These are phyloP conservation scores for Globisporangium carolinianum DNA, from an alignment of 352 stramenopile species.

Conservation along the genomic window DNA sequence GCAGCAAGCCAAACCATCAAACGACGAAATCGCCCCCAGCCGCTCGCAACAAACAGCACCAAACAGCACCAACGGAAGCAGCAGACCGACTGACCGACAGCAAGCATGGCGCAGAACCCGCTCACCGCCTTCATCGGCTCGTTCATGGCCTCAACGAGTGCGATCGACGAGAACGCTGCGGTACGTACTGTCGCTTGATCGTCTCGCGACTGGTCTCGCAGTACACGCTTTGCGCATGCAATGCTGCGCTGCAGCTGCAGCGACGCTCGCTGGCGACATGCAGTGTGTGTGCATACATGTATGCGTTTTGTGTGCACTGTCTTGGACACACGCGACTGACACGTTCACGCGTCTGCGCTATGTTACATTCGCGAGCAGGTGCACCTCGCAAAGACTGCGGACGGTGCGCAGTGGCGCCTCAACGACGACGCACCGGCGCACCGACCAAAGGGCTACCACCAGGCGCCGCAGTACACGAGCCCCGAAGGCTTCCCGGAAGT, in stretches of 20 bases:
- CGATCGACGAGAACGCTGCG: slow-evolving; percentile 37
- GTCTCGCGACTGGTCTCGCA: not conserved
- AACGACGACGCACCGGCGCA: slow-evolving; percentile 48
- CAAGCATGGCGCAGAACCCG: slow-evolving; percentile 53
- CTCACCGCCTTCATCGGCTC: slow-evolving; percentile 60
- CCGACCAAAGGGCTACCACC: slow-evolving; percentile 56
- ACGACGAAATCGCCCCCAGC: slow-evolving; percentile 3
- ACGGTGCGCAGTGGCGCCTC: slow-evolving; percentile 63
- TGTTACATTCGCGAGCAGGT: slow-evolving; percentile 3
- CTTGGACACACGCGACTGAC: not conserved
- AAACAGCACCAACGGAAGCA: slow-evolving; percentile 9
- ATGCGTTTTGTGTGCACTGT: not conserved
- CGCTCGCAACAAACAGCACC: slow-evolving; percentile 1
- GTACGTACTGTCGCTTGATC: slow-evolving; percentile 20
- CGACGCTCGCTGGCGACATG: too few relatives aligned
- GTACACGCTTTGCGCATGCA: not conserved
- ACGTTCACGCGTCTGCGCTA: too few relatives aligned
- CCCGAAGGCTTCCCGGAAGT: slow-evolving; percentile 67
- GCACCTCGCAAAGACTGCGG: slow-evolving; percentile 41
- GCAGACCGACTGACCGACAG: slow-evolving; percentile 3
- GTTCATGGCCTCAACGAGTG: slow-evolving; percentile 53
- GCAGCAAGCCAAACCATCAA: not conserved
- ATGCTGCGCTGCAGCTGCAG: not conserved
- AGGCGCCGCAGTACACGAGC: slow-evolving; percentile 47
- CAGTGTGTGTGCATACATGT: not conserved